Conservation (phyloP, 768 basidiomycete genomes). For the Lactarius akahatsu region DNA sequence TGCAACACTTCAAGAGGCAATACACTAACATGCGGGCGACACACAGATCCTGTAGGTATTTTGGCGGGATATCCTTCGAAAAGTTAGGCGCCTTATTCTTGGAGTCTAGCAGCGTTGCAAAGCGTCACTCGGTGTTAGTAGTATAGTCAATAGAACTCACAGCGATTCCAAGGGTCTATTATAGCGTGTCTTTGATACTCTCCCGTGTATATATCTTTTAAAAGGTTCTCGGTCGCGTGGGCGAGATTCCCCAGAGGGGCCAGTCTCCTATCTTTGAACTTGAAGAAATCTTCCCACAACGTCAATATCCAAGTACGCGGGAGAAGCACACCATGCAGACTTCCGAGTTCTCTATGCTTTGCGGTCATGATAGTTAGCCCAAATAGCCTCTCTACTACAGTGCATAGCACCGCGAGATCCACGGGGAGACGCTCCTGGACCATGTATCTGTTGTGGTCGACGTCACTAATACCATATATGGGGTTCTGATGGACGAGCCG, state of each 20-base stretch:
- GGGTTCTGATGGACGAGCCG: background rate
- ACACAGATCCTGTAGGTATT: conserved; percentile 14
- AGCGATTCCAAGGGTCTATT: background rate
- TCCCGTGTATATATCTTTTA: conserved; percentile 17
- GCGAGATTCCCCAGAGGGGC: background rate
- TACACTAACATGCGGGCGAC: conserved; percentile 17
- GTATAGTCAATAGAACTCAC: background rate
- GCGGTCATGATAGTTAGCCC: conserved; percentile 41
- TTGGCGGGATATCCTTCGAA: conserved; percentile 2
- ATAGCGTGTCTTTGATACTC: conserved; percentile 9
- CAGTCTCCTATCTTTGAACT: background rate
- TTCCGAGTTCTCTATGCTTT: conserved; percentile 28
- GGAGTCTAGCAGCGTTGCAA: background rate
- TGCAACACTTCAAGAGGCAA: background rate
- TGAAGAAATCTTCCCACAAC: conserved; percentile 23
- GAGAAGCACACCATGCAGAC: conserved; percentile 49
- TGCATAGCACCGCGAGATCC: conserved; percentile 50
- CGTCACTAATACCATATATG: background rate
- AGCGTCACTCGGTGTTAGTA: background rate
- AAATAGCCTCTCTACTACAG: conserved; percentile 50
- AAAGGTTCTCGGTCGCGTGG: background rate
- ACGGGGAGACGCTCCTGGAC: conserved; percentile 40
- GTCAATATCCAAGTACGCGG: conserved; percentile 53
- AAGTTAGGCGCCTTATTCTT: conserved; percentile 1
- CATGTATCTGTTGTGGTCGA: conserved; percentile 42